Evolutionary conservation across 1,284 basidiomycete genomes (phyloP), one percentile per base, ranked within the genome.

Genomic region (Papiliotrema terrestris): DNA sequence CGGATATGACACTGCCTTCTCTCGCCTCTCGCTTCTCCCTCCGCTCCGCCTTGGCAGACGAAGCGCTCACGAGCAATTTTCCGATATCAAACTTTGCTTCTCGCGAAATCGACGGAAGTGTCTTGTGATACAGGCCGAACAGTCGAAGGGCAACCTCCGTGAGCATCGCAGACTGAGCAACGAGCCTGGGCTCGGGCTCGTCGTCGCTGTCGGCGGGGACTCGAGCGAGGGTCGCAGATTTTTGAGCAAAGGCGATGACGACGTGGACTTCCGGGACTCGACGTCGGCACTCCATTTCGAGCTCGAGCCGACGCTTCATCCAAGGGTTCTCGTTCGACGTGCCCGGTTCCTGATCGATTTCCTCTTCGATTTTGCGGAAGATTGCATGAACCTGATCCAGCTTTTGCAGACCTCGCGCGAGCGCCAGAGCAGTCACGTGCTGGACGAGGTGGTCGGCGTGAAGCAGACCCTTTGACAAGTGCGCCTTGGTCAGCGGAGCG

Each of bases 1-100:
- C 74, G 47, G 63, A 63, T 23, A 73, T 57, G 8, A 75, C 74
- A 58, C 69, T 74, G 8, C 74, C 75, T 48, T 70, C 69, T 29
- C 69, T 65, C 3, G 68, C 69, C 46, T 74, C 71, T 22, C 69
- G 60, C 17, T 65, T 62, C 25, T 69, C 68, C 51, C 69, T 55
- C 56, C 71, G 61, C 58, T 76, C 76, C 22, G 68, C 69, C 26
- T 70, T 72, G 17, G 69, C 69, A 20, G 66, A 76, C 29, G 80
- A 75, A 45, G 82, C 79, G 50, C 79, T 83, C 49, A 81, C 79
- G 20, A 94, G 76, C 29, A 93, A 73, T 68, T 91, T 91, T 14
- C 90, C 90, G 19, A 87, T 83, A 71, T 97, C 93, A 67, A 94
- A 94, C 45, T 85, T 81, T 8, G 84, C 84, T 70, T 94, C 92